Base-by-base conservation (phyloP, 306 rosid species). In the Pterocarpus santalinus region DNA sequence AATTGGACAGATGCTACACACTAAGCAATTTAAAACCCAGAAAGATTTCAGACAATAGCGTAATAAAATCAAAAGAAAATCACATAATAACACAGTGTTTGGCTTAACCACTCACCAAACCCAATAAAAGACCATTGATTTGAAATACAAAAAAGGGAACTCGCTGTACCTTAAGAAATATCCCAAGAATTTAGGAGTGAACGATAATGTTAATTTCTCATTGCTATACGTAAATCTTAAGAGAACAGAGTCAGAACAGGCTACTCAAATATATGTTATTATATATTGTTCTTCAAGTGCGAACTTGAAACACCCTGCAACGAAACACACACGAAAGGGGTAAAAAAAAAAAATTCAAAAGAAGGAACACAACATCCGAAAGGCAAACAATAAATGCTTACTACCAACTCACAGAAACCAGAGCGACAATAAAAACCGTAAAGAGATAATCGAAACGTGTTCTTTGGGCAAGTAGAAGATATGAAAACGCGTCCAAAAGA, bases 151-250 rank as follows among this genome's bases (percentile, higher is more conserved):
- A 3, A 22, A 22, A 64, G 52, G 16, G 36, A 80, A 72, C 30
- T 64, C 34, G 58, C 47, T 70, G 15, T 72, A 88, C 90, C 89
- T 87, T 61, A 1, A 2, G 33, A 80, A 77, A 67, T 69, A 62
- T 63, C 64, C 53, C 81, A 68, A 65, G 79, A 85, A 69, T 66
- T 69, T 2, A 38, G 57, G 44, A 55, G 55, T 46, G 12, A 39
- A 78, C 10, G 28, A 47, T 33, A 52, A 68, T 49, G 43, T 67
- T 87, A 85, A 49, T 36, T 33, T 61, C 81, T 75, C 84, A 83
- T 85, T 17, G 34, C 13, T 34, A 73, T 76, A 82, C 90, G 84
- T 80, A 64, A 79, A 84, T 82, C 87, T 82, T 86, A 89, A 88
- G 84, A 36, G 70, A 89, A 77, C 78, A 82, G 72, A 79, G 60